These are phyloP conservation scores for Phytophthora kernoviae DNA, from an alignment of 352 stramenopile species.

Conservation along the genomic window DNA sequence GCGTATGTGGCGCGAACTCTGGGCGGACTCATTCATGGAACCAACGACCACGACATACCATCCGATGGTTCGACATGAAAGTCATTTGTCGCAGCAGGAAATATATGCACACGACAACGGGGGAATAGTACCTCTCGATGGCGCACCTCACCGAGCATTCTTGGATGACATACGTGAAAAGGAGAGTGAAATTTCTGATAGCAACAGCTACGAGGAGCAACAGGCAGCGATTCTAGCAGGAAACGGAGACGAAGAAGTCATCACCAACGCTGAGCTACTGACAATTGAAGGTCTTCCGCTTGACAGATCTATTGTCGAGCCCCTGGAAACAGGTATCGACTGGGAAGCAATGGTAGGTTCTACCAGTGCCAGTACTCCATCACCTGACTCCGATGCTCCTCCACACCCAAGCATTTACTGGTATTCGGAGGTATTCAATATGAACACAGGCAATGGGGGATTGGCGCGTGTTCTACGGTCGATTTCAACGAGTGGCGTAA, in stretches of 20 bases:
- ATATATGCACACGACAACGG: slow-evolving; percentile 85
- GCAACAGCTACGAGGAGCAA: slow-evolving; percentile 43
- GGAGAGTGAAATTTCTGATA: slow-evolving; percentile 50
- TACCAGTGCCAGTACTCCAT: slow-evolving; percentile 18
- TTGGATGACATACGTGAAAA: slow-evolving; percentile 73
- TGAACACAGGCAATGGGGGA: slow-evolving; percentile 49
- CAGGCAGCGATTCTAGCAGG: slow-evolving; percentile 13
- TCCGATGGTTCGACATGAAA: slow-evolving; percentile 86
- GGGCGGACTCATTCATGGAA: slow-evolving; percentile 35
- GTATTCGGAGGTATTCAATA: slow-evolving; percentile 75
- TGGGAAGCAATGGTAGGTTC: slow-evolving; percentile 27
- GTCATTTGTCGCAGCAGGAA: slow-evolving; percentile 77
- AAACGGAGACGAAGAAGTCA: slow-evolving; percentile 46
- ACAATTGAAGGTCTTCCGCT: slow-evolving; percentile 50
- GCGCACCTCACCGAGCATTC: slow-evolving; percentile 79
- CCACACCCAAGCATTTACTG: slow-evolving; percentile 56
- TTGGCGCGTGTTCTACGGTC: slow-evolving; percentile 93
- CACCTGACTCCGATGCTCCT: slow-evolving; percentile 10
- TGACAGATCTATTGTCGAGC: slow-evolving; percentile 56
- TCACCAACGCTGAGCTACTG: slow-evolving; percentile 61
- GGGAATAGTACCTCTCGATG: slow-evolving; percentile 84
- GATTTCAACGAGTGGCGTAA: slow-evolving; percentile 94
- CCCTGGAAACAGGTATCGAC: slow-evolving; percentile 62
- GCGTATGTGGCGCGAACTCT: slow-evolving; percentile 62
- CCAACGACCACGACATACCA: slow-evolving; percentile 50